phyloP scores from a whole-genome alignment of 2,329 filamentous ascomycete species.

The Exutisphaerella laricina region DNA sequence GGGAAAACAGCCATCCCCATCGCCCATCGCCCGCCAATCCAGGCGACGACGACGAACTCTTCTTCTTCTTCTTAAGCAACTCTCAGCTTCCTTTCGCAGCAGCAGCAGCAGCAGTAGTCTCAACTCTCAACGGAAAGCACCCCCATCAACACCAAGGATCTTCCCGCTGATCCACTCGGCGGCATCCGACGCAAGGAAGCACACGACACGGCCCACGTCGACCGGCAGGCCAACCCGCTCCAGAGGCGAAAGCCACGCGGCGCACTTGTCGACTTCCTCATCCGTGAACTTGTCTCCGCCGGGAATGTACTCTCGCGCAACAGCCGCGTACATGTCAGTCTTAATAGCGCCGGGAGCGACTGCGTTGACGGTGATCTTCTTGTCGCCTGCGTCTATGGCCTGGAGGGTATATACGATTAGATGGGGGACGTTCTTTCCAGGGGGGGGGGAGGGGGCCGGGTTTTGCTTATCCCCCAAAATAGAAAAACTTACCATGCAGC shows the following conservation, averaged over 20 bases:
- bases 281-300: constrained; percentile 47
- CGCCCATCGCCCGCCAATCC: too few species aligned
- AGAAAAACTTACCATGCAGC: constrained; percentile 25
- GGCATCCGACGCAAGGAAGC: constrained; percentile 1
- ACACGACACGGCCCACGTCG: background rate
- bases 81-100: too few species aligned
- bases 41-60: too few species aligned
- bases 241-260: background rate
- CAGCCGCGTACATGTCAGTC: constrained; percentile 55
- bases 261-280: constrained; percentile 34
- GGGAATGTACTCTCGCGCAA: constrained; percentile 56
- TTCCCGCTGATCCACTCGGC: background rate
- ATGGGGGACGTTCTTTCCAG: background rate
- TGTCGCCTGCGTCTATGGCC: constrained; percentile 36
- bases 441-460: background rate
- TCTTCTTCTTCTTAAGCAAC: too few species aligned
- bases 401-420: constrained; percentile 40
- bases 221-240: background rate
- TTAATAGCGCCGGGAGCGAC: constrained; percentile 51
- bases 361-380: constrained; percentile 50
- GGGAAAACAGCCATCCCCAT: too few species aligned
- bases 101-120: too few species aligned
- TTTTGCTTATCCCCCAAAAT: too few species aligned
- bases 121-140: too few species aligned
- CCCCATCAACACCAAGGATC: constrained; percentile 1